Conservation (phyloP, 805 yeast species). For the Ogataea pilisensis region DNA sequence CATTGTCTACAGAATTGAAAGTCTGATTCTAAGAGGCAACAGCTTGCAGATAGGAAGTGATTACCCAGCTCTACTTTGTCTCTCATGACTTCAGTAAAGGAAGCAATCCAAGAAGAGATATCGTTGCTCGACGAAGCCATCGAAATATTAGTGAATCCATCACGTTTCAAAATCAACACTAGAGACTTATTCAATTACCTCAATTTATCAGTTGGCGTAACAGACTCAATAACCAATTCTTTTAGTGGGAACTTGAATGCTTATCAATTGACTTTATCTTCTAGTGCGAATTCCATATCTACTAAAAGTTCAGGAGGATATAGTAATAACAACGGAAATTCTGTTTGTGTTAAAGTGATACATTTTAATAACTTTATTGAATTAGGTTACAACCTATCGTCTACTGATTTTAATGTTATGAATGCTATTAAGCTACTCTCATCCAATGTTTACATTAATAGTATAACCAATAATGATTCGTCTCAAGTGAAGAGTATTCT, state of each 20-base stretch:
- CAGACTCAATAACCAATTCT: too few species aligned
- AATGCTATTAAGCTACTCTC: slow-evolving; percentile 14
- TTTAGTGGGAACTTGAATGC: too few species aligned
- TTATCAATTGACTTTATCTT: slow-evolving; percentile 3
- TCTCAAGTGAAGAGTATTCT: neutral
- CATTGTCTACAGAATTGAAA: too few species aligned
- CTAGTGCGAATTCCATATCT: neutral
- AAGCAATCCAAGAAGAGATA: slow-evolving; percentile 18
- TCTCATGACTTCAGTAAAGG: slow-evolving; percentile 1
- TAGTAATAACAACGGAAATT: too few species aligned
- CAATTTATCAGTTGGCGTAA: slow-evolving; percentile 9
- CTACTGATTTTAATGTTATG: slow-evolving; percentile 5
- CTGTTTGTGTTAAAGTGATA: slow-evolving; percentile 19
- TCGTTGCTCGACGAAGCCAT: slow-evolving; percentile 21
- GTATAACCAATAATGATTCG: slow-evolving; percentile 7
- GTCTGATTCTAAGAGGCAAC: too few species aligned
- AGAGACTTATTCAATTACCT: slow-evolving; percentile 19
- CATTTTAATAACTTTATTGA: slow-evolving; percentile 25
- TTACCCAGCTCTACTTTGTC: neutral
- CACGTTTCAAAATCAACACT: slow-evolving; percentile 12
- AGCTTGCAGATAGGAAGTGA: too few species aligned
- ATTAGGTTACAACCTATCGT: slow-evolving; percentile 24
- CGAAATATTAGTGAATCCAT: slow-evolving; percentile 22
- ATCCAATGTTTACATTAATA: slow-evolving; percentile 27
- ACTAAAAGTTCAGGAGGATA: neutral